Base-by-base conservation (phyloP, 768 basidiomycete genomes). In the Steccherinum ochraceum region DNA sequence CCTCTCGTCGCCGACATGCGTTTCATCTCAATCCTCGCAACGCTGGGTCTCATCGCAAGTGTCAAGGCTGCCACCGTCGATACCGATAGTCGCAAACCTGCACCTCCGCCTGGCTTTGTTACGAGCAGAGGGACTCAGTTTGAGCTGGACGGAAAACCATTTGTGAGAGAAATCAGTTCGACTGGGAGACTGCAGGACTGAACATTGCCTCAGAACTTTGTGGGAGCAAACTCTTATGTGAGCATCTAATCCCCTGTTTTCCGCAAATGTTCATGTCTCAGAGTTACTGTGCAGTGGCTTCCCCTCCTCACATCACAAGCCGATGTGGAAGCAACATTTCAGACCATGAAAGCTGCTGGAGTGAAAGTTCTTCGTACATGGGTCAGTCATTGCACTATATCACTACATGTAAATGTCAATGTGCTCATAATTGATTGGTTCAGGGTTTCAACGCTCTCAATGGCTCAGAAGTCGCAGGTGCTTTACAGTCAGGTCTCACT, bases 141-240 rank as follows among this genome's bases (percentile, higher is more conserved):
- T 44, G 54, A 64, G 24, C 63, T 81, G 16, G 71, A 81, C 56
- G 77, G 77, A 5, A 73, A 75, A 51, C 73, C 75, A 4, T 79
- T 80, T 47, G 75, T 77, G 50, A 45, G 74, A 64, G 5, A 40
- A 12, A 26, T 24, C 50, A 2, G 41, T 12, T n/a, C 49, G 18
- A 26, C 39, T 57, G n/a, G n/a, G n/a, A n/a, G n/a, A n/a, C n/a
- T n/a, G n/a, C n/a, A n/a, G n/a, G n/a, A n/a, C 4, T 30, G 10
- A 56, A 27, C 27, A 10, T 40, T 20, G 25, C 44, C 19, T 5
- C 42, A 73, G 71, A 65, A 67, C 5, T 80, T 78, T 56, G 76
- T 80, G 26, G 79, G 77, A 7, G 72, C 78, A 2, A 79, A 81
- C 52, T 76, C 77, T 13, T 80, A 77, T 49, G 78, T 75, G 57